These are phyloP conservation scores for Gleditsia sinensis DNA, from an alignment of 306 rosid species.

Conservation along the genomic window DNA sequence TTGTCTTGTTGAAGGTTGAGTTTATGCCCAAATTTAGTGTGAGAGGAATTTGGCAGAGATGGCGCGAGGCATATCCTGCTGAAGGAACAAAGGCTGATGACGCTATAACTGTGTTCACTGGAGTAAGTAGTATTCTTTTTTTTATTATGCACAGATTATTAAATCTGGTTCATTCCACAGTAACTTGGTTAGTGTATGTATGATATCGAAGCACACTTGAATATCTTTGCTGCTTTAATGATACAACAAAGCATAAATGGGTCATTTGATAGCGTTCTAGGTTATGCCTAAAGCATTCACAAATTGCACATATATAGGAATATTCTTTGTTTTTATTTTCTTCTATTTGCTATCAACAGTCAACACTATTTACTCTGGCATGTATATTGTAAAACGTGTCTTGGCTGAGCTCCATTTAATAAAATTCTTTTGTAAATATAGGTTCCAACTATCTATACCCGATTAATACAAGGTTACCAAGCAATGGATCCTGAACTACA, in stretches of 20 bases:
- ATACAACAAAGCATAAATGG: constrained; percentile 20
- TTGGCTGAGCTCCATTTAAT: constrained; percentile 19
- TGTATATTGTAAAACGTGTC: constrained; percentile 2
- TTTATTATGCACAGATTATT: constrained; percentile 9
- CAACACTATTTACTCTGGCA: neutral
- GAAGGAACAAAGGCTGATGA: constrained; percentile 59
- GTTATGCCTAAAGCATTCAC: constrained; percentile 12
- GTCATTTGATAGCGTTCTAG: constrained; percentile 19
- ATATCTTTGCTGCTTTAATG: constrained; percentile 25
- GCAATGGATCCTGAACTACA: constrained; percentile 81
- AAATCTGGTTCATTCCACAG: constrained; percentile 4
- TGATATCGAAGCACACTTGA: constrained; percentile 20
- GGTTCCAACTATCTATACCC: constrained; percentile 93
- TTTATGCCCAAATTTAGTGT: constrained; percentile 96
- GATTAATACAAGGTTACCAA: constrained; percentile 83
- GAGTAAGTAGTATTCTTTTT: constrained; percentile 61
- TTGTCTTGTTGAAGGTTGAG: constrained; percentile 75
- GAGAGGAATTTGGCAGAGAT: constrained; percentile 89
- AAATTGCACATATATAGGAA: constrained; percentile 7
- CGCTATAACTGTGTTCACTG: constrained; percentile 79
- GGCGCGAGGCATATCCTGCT: constrained; percentile 88
- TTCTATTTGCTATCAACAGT: constrained; percentile 12
- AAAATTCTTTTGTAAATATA: constrained; percentile 38
- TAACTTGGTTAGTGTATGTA: constrained; percentile 12
- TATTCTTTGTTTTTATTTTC: neutral